Conservation (phyloP, 495 filamentous ascomycete genomes). For the Mycothermus thermophilus region DNA sequence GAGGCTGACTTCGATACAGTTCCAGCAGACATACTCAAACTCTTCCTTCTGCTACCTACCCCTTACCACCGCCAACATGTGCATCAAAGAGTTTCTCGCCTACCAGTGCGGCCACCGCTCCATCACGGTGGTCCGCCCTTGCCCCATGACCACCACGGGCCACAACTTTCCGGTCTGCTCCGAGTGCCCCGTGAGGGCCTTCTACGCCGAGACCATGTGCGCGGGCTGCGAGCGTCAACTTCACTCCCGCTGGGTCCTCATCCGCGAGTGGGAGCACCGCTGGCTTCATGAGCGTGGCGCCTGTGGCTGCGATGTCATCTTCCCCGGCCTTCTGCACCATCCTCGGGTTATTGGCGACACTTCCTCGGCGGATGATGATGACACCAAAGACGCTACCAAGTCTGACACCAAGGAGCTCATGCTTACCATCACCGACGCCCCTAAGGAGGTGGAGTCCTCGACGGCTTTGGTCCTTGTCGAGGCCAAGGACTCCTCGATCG, state of each 20-base stretch:
- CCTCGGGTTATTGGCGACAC: slow-evolving; percentile 16
- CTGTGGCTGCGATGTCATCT: slow-evolving; percentile 25
- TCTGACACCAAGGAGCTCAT: not conserved
- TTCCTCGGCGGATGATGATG: not conserved
- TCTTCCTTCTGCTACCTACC: not conserved
- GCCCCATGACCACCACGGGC: slow-evolving; percentile 26
- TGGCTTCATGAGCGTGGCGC: slow-evolving; percentile 35
- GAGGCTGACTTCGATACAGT: not conserved
- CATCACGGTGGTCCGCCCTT: slow-evolving; percentile 22
- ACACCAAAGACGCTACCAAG: not conserved
- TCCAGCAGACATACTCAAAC: not conserved
- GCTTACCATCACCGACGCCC: too few species aligned
- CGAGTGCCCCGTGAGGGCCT: slow-evolving; percentile 12
- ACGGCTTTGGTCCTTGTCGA: not conserved
- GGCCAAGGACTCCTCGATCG: not conserved
- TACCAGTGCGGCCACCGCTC: slow-evolving; percentile 35
- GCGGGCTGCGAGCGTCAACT: slow-evolving; percentile 23
- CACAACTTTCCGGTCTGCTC: slow-evolving; percentile 23
- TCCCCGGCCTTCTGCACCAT: slow-evolving; percentile 19
- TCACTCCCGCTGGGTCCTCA: slow-evolving; percentile 26
- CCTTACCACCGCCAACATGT: slow-evolving; percentile 21
- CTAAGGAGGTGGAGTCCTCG: not conserved
- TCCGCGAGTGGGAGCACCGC: slow-evolving; percentile 30
- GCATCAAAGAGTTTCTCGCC: slow-evolving; percentile 26
- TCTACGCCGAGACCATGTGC: slow-evolving; percentile 24